Percentiles rank a stretch among this genome's conserved stretches.
These are phyloP conservation scores for Fallopia convolvulus DNA, from an alignment of 148 eudicot species.

Conservation along the genomic window DNA sequence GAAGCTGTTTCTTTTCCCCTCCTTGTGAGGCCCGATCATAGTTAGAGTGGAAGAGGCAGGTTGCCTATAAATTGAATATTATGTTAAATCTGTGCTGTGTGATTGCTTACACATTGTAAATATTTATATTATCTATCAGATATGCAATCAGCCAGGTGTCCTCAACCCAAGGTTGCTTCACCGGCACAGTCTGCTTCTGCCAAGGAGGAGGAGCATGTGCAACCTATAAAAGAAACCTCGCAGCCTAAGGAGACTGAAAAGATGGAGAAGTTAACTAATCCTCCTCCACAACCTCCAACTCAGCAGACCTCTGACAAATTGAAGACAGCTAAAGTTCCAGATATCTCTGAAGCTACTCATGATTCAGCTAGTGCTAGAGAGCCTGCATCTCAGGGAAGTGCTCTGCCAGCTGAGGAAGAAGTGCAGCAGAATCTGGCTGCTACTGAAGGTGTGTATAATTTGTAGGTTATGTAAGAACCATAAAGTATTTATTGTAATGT, in stretches of 20 bases:
- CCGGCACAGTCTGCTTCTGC: slow-evolving; percentile 48
- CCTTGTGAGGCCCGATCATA: background rate
- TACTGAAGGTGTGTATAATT: slow-evolving; percentile 9
- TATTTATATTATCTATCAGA: slow-evolving; percentile 20
- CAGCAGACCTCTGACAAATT: slow-evolving; percentile 17
- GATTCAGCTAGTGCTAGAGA: slow-evolving; percentile 41
- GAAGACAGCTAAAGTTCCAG: slow-evolving; percentile 23
- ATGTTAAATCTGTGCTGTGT: background rate
- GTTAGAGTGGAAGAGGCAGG: background rate
- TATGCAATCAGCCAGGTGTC: slow-evolving; percentile 38
- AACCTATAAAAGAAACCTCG: slow-evolving; percentile 23
- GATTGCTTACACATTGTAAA: background rate
- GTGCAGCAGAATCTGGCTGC: slow-evolving; percentile 41
- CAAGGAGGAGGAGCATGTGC: slow-evolving; percentile 34
- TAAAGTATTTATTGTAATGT: background rate
- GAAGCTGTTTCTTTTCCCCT: background rate
- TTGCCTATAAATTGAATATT: slow-evolving; percentile 1
- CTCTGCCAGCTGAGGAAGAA: slow-evolving; percentile 39
- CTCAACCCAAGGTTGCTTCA: slow-evolving; percentile 37
- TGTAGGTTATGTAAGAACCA: background rate
- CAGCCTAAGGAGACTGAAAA: slow-evolving; percentile 20
- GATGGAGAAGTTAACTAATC: slow-evolving; percentile 15
- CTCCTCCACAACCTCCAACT: slow-evolving; percentile 6
- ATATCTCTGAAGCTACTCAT: slow-evolving; percentile 49
- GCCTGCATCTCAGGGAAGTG: slow-evolving; percentile 45